These are phyloP conservation scores for Mortierella sp. DNA, from an alignment of 371 early-diverging fungal species.

Conservation along the genomic window DNA sequence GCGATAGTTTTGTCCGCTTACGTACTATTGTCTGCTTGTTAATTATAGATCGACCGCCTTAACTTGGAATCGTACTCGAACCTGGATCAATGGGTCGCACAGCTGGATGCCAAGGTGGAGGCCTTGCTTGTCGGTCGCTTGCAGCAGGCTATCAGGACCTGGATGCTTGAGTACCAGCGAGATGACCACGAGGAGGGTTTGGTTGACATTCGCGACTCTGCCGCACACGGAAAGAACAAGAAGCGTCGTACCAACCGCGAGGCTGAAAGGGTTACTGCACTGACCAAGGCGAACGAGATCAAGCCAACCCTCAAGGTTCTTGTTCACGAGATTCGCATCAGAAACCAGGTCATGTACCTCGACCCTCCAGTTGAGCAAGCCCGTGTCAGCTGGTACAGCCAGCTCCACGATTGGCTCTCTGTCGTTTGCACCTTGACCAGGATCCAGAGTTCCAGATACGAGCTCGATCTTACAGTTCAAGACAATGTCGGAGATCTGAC, in stretches of 20 bases:
- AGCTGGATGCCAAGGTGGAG: constrained; percentile 88
- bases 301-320: constrained; percentile 75
- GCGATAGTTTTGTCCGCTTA: background rate
- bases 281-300: constrained; percentile 63
- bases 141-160: constrained; percentile 83
- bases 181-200: constrained; percentile 70
- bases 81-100: constrained; percentile 89
- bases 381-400: constrained; percentile 88
- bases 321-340: constrained; percentile 89
- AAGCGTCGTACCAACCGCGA: constrained; percentile 61
- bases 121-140: constrained; percentile 82
- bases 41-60: constrained; percentile 82
- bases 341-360: constrained; percentile 95
- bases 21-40: background rate
- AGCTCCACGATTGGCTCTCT: constrained; percentile 94
- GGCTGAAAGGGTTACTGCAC: constrained; percentile 49
- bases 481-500: constrained; percentile 69
- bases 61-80: constrained; percentile 96
- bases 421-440: constrained; percentile 83
- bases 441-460: constrained; percentile 93
- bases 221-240: constrained; percentile 62
- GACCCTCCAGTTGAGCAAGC: constrained; percentile 97
- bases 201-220: constrained; percentile 60
- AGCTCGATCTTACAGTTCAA: constrained; percentile 78
- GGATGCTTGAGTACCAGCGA: constrained; percentile 78